Conservation (phyloP, 805 yeast genomes). For the Starmerella kuoi region DNA sequence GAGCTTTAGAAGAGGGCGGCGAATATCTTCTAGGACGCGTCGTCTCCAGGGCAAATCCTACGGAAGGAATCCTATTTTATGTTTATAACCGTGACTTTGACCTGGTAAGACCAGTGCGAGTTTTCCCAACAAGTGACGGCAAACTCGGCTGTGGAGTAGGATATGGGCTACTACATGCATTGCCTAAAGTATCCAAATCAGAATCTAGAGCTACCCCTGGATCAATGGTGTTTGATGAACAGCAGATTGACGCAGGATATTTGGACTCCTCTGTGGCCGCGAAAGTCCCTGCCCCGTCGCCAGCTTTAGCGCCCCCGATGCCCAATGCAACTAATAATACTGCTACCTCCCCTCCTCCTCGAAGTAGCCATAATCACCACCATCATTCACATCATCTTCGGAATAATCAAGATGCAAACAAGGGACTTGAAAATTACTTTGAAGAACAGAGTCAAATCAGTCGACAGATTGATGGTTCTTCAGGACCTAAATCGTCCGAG, state of each 20-base stretch:
- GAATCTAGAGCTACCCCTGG: constrained; percentile 17
- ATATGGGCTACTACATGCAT: constrained; percentile 73
- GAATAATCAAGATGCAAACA: not conserved
- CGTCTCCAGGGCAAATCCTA: constrained; percentile 37
- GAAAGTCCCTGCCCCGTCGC: constrained; percentile 1
- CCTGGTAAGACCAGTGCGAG: constrained; percentile 72
- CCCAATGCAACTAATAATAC: not conserved
- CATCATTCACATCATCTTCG: not conserved
- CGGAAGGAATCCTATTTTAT: constrained; percentile 34
- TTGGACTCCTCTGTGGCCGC: not conserved
- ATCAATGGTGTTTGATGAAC: constrained; percentile 19
- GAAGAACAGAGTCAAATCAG: constrained; percentile 23
- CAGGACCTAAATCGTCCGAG: not conserved
- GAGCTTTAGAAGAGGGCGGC: constrained; percentile 75
- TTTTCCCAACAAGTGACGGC: constrained; percentile 61
- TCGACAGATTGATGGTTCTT: constrained; percentile 19
- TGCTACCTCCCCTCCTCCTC: not conserved
- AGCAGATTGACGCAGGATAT: constrained; percentile 1
- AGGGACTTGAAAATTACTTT: constrained; percentile 20
- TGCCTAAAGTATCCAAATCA: constrained; percentile 48
- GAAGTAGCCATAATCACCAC: not conserved
- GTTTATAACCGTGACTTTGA: constrained; percentile 86
- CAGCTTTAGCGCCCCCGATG: constrained; percentile 1
- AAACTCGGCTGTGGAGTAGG: constrained; percentile 95
- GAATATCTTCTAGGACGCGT: constrained; percentile 65